These are phyloP conservation scores for Penicillium rolfsii DNA, from an alignment of 2,329 filamentous ascomycete species.

Conservation along the genomic window DNA sequence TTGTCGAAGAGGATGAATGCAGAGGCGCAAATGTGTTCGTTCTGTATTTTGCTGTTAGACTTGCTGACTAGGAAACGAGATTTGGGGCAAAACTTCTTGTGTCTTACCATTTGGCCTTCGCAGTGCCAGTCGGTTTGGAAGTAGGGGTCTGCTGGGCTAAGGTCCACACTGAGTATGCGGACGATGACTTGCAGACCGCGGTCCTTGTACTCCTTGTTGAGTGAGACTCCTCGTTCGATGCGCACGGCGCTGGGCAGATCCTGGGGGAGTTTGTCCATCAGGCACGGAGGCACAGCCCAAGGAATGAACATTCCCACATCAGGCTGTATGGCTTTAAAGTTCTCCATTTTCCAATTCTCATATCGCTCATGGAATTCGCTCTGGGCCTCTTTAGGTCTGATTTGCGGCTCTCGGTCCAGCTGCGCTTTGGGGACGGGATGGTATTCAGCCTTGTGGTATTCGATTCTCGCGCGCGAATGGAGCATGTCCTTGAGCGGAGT, in stretches of 20 bases:
- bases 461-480: conserved; percentile 38
- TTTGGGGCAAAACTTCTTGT: not conserved
- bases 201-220: conserved; percentile 43
- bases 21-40: conserved; percentile 67
- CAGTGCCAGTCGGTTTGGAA: conserved; percentile 55
- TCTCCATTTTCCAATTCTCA: conserved; percentile 31
- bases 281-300: conserved; percentile 36
- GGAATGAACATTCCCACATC: conserved; percentile 35
- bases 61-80: not conserved
- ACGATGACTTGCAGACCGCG: conserved; percentile 64
- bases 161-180: conserved; percentile 63
- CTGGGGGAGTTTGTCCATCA: conserved; percentile 33
- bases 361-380: conserved; percentile 29
- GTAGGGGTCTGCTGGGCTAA: conserved; percentile 60
- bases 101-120: conserved; percentile 51
- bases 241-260: conserved; percentile 33
- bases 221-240: conserved; percentile 33
- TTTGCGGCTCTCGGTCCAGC: conserved; percentile 19
- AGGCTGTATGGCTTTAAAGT: conserved; percentile 31
- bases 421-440: conserved; percentile 30
- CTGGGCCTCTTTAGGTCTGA: conserved; percentile 25
- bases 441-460: conserved; percentile 36
- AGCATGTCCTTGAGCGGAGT: conserved; percentile 39
- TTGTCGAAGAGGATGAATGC: conserved; percentile 65
- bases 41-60: conserved; percentile 37